Base-by-base conservation (phyloP, 106 monocot species). In the Iris macrosiphon region DNA sequence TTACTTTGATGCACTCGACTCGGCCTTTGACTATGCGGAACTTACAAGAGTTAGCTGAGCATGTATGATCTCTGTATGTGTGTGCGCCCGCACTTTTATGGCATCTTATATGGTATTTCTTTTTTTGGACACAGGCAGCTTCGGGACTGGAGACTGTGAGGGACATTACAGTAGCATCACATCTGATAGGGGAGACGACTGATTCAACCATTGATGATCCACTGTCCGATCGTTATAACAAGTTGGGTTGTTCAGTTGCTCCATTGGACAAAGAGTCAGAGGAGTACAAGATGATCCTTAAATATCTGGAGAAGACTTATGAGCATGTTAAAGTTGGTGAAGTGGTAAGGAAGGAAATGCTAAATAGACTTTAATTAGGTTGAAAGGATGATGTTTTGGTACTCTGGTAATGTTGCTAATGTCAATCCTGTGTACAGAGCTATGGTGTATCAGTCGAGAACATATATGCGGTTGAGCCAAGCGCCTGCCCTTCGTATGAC, bases 201-300 rank as follows among this genome's bases (percentile, higher is more conserved):
- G 55, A 74, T 15, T 26, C 62, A 1, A 80, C 80, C 0, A 3
- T 84, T 7, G 74, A 80, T 14, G 89, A 84, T 32, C 77, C 84
- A 2, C 32, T 89, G 27, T 75, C 57, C 40, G 67, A 80, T 15
- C 65, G 87, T 8, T 82, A 78, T 55, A 42, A 41, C 40, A 78
- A 75, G 31, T 20, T 89, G 6, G 74, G 77, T 12, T 80, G 84
- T 49, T 52, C 70, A 2, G 46, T 80, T 7, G 56, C 64, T 32
- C 68, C 74, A 9, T 26, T 89, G 40, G 77, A 77, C 35, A 77
- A 89, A 40, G 74, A 80, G 20, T 84, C 89, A 0, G 71, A 77
- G 3, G 89, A 89, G 31, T 80, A 84, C 60, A 84, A 80, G 58
- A 89, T 89, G 84, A 80, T 89, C 15, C 22, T 80, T 28, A 72